Evolutionary conservation across 1,284 basidiomycete species (phyloP), one percentile per base, ranked within the genome.

Genomic region (Microbotryum silenes-acaulis): DNA sequence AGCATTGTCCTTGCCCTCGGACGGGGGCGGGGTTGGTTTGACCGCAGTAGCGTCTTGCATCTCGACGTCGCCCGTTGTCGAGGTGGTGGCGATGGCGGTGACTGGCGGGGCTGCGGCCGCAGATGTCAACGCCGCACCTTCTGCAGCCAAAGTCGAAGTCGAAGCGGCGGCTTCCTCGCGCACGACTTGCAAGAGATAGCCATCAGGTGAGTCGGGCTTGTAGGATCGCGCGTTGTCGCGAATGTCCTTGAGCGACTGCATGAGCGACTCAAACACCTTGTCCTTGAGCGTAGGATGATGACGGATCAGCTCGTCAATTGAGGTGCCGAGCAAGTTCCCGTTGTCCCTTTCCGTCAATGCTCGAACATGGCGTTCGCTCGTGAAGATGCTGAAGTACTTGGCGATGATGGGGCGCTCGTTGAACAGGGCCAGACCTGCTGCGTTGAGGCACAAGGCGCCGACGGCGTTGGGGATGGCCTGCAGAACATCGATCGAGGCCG

Each of bases 381-480:
- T 88, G 75, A 96, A 91, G 64, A 91, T 85, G 7, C 83, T 81
- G 73, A 98, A 88, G 56, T 97, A 83, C 54, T 85, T 83, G 9
- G 85, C 85, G 68, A 98, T 88, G 63, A 97, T 84, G 58, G 81
- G 82, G 52, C 86, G 85, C 12, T 82, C 81, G 18, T 84, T 78
- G 48, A 97, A 83, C 71, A 90, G 87, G 46, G 89, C 83, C 70
- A 96, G 85, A 3, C 96, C 96, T 4, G 83, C 79, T 69, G 90
- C 86, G 73, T 99, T 99, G 59, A 99, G 82, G 74, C 94, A 98
- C 50, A 98, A 80, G 0, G 96, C 96, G 44, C 94, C 93, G 58
- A 98, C 85, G n/a, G 92, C 94, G 71, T 94, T 94, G 0, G 93
- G 89, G 59, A 97, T 85, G 0, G 92, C 85, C 78, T 88, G 86